Conservation (phyloP, 75 land plant genomes). For the Cryptomeria japonica region DNA sequence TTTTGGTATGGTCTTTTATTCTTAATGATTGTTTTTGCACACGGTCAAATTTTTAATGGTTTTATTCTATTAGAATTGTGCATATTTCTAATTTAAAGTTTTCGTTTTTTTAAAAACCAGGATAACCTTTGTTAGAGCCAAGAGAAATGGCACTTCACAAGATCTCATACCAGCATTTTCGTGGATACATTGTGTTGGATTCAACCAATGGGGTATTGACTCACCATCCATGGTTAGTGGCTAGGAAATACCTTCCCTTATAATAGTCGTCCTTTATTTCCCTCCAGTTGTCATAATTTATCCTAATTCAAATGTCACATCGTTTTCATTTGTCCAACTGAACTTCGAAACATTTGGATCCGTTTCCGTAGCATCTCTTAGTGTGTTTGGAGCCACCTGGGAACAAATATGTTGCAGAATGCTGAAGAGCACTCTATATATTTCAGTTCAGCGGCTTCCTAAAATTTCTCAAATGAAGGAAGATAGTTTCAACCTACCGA, state of each 20-base stretch:
- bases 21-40: neutral
- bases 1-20: conserved; percentile 13
- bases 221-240: neutral
- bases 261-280: neutral
- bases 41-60: neutral
- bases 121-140: neutral
- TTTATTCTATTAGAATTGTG: neutral
- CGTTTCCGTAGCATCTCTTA: too few relatives aligned
- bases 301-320: neutral
- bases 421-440: too few relatives aligned
- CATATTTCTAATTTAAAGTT: neutral
- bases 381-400: too few relatives aligned
- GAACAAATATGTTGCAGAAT: too few relatives aligned
- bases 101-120: neutral
- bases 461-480: too few relatives aligned
- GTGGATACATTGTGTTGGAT: too few relatives aligned
- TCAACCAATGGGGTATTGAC: too few relatives aligned
- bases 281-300: neutral
- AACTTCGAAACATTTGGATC: neutral
- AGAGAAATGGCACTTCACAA: neutral
- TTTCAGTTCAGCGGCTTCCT: neutral
- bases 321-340: neutral
- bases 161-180: neutral
- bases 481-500: too few relatives aligned
- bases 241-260: neutral